Evolutionary conservation across 176 grass and related monocot genomes (phyloP).

Genomic region (Cenchrus americanus): DNA sequence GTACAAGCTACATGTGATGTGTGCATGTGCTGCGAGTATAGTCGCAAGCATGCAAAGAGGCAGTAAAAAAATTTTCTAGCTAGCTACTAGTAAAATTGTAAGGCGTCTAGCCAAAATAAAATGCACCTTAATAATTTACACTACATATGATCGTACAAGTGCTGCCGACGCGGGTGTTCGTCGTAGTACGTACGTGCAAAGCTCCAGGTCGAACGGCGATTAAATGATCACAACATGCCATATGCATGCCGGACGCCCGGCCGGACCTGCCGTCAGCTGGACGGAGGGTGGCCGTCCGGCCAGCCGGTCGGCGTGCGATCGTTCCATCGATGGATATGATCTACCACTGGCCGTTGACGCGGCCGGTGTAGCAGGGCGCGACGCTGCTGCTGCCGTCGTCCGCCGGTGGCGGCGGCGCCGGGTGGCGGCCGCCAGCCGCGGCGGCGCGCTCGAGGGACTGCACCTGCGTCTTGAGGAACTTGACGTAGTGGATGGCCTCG

Average conservation of each 20-base stretch:
- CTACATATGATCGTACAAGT: conserved; percentile 29
- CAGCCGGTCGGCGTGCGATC: neutral
- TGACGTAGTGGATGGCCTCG: conserved; percentile 97
- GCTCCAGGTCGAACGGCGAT: conserved; percentile 23
- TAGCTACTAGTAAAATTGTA: conserved; percentile 18
- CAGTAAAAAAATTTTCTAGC: neutral
- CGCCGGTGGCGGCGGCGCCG: conserved; percentile 10
- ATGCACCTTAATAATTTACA: conserved; percentile 34
- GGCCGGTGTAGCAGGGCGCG: conserved; percentile 18
- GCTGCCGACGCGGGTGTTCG: conserved; percentile 3
- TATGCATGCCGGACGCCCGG: conserved; percentile 27
- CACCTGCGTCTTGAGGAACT: conserved; percentile 95
- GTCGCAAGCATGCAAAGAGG: conserved; percentile 8
- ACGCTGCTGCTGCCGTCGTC: neutral
- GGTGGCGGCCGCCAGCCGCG: conserved; percentile 40
- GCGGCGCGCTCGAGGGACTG: conserved; percentile 79
- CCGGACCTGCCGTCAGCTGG: neutral
- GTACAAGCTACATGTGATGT: conserved; percentile 31
- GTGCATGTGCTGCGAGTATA: conserved; percentile 2
- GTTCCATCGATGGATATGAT: neutral
- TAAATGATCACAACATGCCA: neutral
- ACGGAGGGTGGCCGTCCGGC: neutral
- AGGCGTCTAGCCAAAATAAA: neutral
- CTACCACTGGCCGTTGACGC: conserved; percentile 45
- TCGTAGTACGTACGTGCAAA: conserved; percentile 15